Base-by-base conservation (phyloP, 768 basidiomycete species). In the Leucosporidium creatinivorum region DNA sequence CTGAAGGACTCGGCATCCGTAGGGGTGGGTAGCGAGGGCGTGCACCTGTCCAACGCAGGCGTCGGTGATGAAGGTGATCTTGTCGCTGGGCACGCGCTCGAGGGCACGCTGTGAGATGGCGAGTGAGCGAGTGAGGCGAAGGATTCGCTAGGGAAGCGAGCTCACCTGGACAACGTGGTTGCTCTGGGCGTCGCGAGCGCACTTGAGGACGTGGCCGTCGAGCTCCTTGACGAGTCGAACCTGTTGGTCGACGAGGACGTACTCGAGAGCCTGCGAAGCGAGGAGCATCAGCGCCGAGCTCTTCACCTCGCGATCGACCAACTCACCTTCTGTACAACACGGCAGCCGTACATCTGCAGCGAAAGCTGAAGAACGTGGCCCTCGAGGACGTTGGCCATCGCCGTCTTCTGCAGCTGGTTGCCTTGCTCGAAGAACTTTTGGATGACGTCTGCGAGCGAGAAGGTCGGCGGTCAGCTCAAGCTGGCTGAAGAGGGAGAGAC, bases 351-450 rank as follows among this genome's bases (percentile, higher is more conserved):
- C 84, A 93, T 90, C 76, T 97, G 89, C 63, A 89, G 80, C 15
- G 92, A 89, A 61, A 97, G 81, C 21, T 83, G 80, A 5, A 91
- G 80, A 47, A 93, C 82, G 74, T 88, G 86, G 0, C 86, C 86
- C 75, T 91, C 87, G 83, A 99, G 87, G 12, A 84, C 81, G 61
- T 80, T 83, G 1, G 84, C 86, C 55, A 97, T 80, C 26, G 83
- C 79, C 12, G 83, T 83, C 75, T 87, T 88, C 77, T 98, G 93
- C 10, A 81, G 78, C 67, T 84, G 83, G 12, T 86, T 87, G 26
- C 93, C 91, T 73, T 87, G 83, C 78, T 97, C 94, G 73, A 96
- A 89, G 73, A 96, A 77, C 78, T 93, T 94, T 78, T 98, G 94
- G 68, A 94, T 85, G 62, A 93, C 91, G 59, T 73, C 91, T 93